Percentiles rank a stretch among this genome's conserved stretches.
These are phyloP conservation scores for Alternaria atra DNA, from an alignment of 2,329 filamentous ascomycete genomes.

Conservation along the genomic window DNA sequence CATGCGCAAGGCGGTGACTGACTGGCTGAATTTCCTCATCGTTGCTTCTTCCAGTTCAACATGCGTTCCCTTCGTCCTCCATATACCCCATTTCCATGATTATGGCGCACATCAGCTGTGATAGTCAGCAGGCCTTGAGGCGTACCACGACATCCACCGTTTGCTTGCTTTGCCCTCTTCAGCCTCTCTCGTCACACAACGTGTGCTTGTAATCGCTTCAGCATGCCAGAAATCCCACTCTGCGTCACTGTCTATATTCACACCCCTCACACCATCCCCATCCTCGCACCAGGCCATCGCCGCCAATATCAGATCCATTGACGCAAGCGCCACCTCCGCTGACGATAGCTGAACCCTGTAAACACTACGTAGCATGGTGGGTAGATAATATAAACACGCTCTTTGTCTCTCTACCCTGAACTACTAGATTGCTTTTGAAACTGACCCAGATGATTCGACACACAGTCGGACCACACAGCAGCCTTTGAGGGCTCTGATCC, in stretches of 20 bases:
- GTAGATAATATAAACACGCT: conserved; percentile 40
- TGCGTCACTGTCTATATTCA: conserved; percentile 38
- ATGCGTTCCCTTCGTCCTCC: conserved; percentile 19
- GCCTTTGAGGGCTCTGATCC: conserved; percentile 32
- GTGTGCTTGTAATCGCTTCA: conserved; percentile 42
- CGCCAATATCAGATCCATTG: conserved; percentile 48
- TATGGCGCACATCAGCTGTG: conserved; percentile 16
- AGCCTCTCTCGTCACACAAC: conserved; percentile 46
- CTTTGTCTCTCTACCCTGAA: conserved; percentile 14
- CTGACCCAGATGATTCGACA: conserved; percentile 32
- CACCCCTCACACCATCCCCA: conserved; percentile 28
- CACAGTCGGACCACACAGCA: conserved; percentile 43
- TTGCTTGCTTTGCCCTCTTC: conserved; percentile 38
- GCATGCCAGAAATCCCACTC: conserved; percentile 49
- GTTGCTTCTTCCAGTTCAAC: conserved; percentile 17
- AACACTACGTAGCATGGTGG: conserved; percentile 49
- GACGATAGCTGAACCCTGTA: conserved; percentile 34
- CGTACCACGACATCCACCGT: conserved; percentile 25
- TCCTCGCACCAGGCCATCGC: conserved; percentile 30
- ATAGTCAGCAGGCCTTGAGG: conserved; percentile 4
- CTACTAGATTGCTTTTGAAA: conserved; percentile 21
- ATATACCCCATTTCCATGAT: conserved; percentile 38
- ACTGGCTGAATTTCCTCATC: conserved; percentile 31
- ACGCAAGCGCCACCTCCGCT: conserved; percentile 39
- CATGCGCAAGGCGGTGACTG: conserved; percentile 40